phyloP scores from a whole-genome alignment of 2,329 filamentous ascomycete genomes.

The Endoconidiophora laricicola region DNA sequence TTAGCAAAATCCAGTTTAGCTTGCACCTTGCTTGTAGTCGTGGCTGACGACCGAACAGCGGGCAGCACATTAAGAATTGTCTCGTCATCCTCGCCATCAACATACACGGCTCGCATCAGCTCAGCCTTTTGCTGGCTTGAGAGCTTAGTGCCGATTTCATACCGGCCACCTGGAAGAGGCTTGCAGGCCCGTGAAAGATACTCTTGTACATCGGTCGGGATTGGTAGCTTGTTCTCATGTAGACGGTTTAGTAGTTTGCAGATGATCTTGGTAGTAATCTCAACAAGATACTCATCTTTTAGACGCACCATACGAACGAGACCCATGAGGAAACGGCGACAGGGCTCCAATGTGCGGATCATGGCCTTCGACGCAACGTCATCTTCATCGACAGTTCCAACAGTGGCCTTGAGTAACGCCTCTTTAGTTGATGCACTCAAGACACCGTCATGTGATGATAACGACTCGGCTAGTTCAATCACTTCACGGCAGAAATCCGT shows the following conservation, averaged over 20 bases:
- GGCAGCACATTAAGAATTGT: slow-evolving; percentile 4
- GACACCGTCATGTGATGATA: slow-evolving; percentile 73
- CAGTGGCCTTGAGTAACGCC: slow-evolving; percentile 12
- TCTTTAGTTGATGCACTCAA: slow-evolving; percentile 51
- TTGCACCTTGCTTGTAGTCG: slow-evolving; percentile 31
- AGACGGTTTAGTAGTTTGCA: slow-evolving; percentile 70
- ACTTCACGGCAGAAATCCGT: slow-evolving; percentile 85
- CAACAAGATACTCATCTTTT: slow-evolving; percentile 71
- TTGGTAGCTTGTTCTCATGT: slow-evolving; percentile 57
- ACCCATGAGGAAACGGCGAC: slow-evolving; percentile 21
- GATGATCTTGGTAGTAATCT: slow-evolving; percentile 65
- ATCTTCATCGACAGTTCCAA: slow-evolving; percentile 17
- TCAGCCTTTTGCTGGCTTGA: slow-evolving; percentile 72
- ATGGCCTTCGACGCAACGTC: slow-evolving; percentile 20
- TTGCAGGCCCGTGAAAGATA: slow-evolving; percentile 53
- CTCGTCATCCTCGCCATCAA: slow-evolving; percentile 35
- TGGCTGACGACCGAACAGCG: slow-evolving; percentile 13
- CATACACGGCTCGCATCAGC: slow-evolving; percentile 46
- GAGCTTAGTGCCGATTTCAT: slow-evolving; percentile 59
- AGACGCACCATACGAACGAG: slow-evolving; percentile 82
- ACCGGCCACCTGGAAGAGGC: slow-evolving; percentile 34
- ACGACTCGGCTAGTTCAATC: slow-evolving; percentile 78
- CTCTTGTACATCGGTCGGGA: slow-evolving; percentile 41
- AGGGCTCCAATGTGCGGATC: slow-evolving; percentile 23
- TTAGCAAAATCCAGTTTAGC: slow-evolving; percentile 35